phyloP scores from a whole-genome alignment of 2,329 filamentous ascomycete genomes.

The Colletotrichum navitas region DNA sequence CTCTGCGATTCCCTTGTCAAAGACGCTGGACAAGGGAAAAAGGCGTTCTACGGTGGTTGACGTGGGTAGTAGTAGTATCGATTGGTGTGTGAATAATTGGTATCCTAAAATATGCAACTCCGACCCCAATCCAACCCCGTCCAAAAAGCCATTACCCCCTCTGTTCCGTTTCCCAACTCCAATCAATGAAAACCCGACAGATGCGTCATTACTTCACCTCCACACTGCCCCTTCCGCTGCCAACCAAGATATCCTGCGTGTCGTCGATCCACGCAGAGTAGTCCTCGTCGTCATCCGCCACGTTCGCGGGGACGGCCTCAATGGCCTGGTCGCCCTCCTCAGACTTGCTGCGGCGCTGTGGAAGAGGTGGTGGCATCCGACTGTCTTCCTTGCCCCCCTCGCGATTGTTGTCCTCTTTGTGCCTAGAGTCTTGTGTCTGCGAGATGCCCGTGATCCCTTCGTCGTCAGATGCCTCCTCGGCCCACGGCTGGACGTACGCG shows the following conservation, averaged over 20 bases:
- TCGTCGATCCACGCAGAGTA: conserved; percentile 55
- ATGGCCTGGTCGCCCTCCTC: conserved; percentile 34
- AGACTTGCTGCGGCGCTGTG: conserved; percentile 22
- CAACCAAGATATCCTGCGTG: conserved; percentile 19
- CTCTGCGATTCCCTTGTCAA: background rate
- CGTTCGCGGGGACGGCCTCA: conserved; percentile 41
- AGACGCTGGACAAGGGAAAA: background rate
- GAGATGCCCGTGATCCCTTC: background rate
- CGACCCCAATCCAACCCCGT: background rate
- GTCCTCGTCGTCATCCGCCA: conserved; percentile 50
- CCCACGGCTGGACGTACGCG: conserved; percentile 36
- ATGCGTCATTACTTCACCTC: conserved; percentile 7
- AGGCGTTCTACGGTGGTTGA: background rate
- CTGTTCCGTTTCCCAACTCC: conserved; percentile 12
- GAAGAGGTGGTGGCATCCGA: conserved; percentile 28
- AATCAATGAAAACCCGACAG: background rate
- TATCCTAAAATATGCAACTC: conserved; percentile 5
- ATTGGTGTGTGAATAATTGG: background rate
- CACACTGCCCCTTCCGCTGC: conserved; percentile 3
- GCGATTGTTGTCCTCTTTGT: background rate
- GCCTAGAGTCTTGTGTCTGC: background rate
- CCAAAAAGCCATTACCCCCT: background rate
- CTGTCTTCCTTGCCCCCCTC: conserved; percentile 27
- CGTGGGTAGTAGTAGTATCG: background rate
- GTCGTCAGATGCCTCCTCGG: conserved; percentile 23